Percentiles rank a stretch among this genome's conserved stretches.
Evolutionary conservation across 2,329 filamentous ascomycete species (phyloP).

Genomic region (Colletotrichum sp.): DNA sequence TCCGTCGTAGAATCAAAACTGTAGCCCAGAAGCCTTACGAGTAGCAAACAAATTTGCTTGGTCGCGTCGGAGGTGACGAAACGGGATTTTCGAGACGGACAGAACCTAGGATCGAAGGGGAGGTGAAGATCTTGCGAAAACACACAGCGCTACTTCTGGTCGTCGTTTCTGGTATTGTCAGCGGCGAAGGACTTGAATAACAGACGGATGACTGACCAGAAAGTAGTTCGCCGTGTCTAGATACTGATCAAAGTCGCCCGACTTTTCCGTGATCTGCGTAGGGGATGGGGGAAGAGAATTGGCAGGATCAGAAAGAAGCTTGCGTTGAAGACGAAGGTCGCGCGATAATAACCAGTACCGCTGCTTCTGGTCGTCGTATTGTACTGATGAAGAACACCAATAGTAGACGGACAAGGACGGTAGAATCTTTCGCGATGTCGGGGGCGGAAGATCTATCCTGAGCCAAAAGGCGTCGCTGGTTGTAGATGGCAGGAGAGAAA

Average conservation of each 20-base stretch:
- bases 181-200: neutral
- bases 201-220: neutral
- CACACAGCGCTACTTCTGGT: too few relatives aligned
- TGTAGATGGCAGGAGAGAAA: neutral
- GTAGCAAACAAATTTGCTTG: too few relatives aligned
- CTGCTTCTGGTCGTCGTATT: neutral
- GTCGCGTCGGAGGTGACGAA: too few relatives aligned
- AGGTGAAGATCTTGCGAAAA: too few relatives aligned
- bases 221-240: neutral
- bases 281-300: rapidly evolving
- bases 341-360: neutral
- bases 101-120: too few relatives aligned
- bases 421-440: neutral
- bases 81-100: too few relatives aligned
- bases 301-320: rapidly evolving
- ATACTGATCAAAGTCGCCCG: neutral
- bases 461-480: neutral
- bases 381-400: neutral
- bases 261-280: neutral
- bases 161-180: neutral
- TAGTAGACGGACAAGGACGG: rapidly evolving
- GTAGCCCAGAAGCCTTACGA: too few relatives aligned
- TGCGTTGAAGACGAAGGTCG: rapidly evolving
- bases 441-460: rapidly evolving
- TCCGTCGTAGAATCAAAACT: too few relatives aligned